Evolutionary conservation across 139 green algal genomes (phyloP), one percentile per base, ranked within the genome.

Genomic region (Micractinium sp.): DNA sequence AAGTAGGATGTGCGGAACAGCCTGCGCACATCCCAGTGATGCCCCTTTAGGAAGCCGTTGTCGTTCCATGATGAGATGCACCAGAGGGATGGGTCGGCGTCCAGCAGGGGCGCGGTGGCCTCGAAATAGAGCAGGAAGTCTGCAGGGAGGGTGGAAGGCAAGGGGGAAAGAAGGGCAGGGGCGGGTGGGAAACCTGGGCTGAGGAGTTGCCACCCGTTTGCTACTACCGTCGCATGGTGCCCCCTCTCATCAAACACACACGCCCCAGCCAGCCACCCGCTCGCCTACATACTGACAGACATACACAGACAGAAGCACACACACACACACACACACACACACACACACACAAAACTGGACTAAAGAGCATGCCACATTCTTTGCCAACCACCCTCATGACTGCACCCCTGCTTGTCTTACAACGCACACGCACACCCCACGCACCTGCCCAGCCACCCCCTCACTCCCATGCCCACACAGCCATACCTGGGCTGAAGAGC

Each of bases 61-160:
- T 95, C 93, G 80, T 95, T 95, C 93, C 93, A 95, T 19, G 89
- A 88, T 31, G 91, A 94, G 29, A 93, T 61, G 81, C 91, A 93
- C 91, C 90, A 95, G 2, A 95, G 60, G 31, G 86, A 82, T 36
- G 89, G 87, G 75, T 95, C 93, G 16, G 61, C 39, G 20, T 94
- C 90, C 75, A 95, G 83, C 87, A 95, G 88, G 16, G 78, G 41
- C 1, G 89, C 90, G 16, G 89, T 93, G 29, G 90, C 90, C 39
- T 89, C 35, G 73, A 92, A 93, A 77, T 87, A 91, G 15, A 88
- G 87, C 78, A 94, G 81, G 77, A 94, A 94, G 75, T 94, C 92
- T 90, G 81, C 19, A n/a, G 41, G 60, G 61, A 38, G 25, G 60
- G 53, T 29, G 67, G 67, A 29, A 27, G 67, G 63, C 18, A 39